Percentiles rank a stretch among this genome's conserved stretches.
Conservation (phyloP, 768 basidiomycete species). For the Hericium erinaceus region DNA sequence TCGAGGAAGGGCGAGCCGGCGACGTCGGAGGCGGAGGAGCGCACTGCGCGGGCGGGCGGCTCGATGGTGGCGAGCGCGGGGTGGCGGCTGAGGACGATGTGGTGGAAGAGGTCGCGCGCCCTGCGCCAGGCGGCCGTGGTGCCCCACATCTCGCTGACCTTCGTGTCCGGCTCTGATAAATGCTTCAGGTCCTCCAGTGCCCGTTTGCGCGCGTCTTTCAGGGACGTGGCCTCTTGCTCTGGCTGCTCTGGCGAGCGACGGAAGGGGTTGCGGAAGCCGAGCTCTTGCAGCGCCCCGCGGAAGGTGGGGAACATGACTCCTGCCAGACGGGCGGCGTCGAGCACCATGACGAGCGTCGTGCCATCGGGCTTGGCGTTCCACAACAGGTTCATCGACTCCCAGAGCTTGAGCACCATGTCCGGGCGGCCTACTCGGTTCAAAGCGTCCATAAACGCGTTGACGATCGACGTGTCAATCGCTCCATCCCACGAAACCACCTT, state of each 20-base stretch:
- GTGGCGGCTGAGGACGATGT: slow-evolving; percentile 50
- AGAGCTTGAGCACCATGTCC: slow-evolving; percentile 54
- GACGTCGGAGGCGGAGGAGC: slow-evolving; percentile 15
- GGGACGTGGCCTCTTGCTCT: slow-evolving; percentile 8
- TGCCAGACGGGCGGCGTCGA: slow-evolving; percentile 50
- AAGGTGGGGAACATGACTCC: slow-evolving; percentile 42
- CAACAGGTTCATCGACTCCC: slow-evolving; percentile 53
- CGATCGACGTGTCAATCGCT: neutral
- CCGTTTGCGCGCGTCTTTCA: slow-evolving; percentile 13
- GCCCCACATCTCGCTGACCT: slow-evolving; percentile 21
- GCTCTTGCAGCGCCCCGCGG: slow-evolving; percentile 37
- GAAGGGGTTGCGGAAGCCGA: slow-evolving; percentile 31
- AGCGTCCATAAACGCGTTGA: slow-evolving; percentile 33
- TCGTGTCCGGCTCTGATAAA: slow-evolving; percentile 20
- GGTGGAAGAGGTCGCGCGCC: slow-evolving; percentile 43
- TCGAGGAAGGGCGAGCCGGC: slow-evolving; percentile 21
- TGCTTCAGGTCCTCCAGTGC: slow-evolving; percentile 21
- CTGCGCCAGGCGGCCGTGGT: slow-evolving; percentile 32
- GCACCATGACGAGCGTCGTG: slow-evolving; percentile 47
- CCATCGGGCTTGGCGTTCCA: slow-evolving; percentile 51
- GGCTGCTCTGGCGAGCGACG: slow-evolving; percentile 6
- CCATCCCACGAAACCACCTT: neutral
- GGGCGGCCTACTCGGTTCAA: slow-evolving; percentile 47
- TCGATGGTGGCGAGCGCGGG: slow-evolving; percentile 27
- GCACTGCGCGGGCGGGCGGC: slow-evolving; percentile 30